Base-by-base conservation (phyloP, 192 early-diverging fungal genomes). In the Spizellomyces punctatus region DNA sequence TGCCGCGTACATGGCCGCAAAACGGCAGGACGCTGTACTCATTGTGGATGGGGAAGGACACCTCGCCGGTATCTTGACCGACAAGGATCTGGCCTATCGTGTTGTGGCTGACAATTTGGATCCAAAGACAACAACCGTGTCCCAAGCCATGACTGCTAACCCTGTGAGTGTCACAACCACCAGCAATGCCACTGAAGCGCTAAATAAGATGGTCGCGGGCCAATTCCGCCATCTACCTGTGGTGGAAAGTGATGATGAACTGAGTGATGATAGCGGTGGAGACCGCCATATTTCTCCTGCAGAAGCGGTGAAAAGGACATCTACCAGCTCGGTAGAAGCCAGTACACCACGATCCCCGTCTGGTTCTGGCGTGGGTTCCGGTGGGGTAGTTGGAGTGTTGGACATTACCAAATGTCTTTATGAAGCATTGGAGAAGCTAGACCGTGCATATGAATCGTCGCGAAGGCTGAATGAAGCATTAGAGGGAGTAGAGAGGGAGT, bases 41-140 rank as follows among this genome's bases (percentile, higher is more conserved):
- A 91, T 98, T 49, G 92, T 97, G n/a, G 92, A 96, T 76, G 89
- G 91, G 41, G 90, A 96, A 19, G 94, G 95, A 68, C 92, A 93
- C 67, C 85, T 99, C 67, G 83, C 86, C 6, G 97, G 96, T 45
- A 99, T 99, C 68, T 92, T 99, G 73, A 99, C 97, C 0, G 97
- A 95, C 63, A 99, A 98, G 83, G 97, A 99, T 82, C 84, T 99
- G 57, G 93, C 96, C 42, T 98, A 94, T 79, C 84, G 96, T 42
- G 95, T 98, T 14, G 95, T 98, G 16, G 96, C 93, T 16, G 89
- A 88, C 66, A 83, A 80, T 14, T 59, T 82, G 58, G 78, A 83
- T 62, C 57, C 77, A 10, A 63, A 74, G n/a, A 69, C 64, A 5
- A 87, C 85, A 21, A 61, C 88, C 21, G 94, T 97, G 41, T 80